Base-by-base conservation (phyloP, 208 protist genomes). In the Crithidia acanthocephali region DNA sequence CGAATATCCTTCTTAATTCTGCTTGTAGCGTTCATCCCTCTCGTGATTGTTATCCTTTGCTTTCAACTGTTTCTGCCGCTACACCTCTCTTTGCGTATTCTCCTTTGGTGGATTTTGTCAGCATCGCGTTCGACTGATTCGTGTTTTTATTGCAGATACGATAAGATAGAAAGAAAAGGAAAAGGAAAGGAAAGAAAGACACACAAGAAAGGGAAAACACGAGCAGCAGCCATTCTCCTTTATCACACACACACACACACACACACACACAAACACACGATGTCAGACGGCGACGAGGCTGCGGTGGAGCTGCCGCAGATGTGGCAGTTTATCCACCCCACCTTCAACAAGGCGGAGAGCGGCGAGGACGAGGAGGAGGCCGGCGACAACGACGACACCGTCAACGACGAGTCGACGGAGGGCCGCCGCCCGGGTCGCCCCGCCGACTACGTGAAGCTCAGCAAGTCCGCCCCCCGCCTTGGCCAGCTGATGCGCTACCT, bases 271-370 rank as follows among this genome's bases (percentile, higher is more conserved):
- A 40, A 22, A 42, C 37, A 42, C 6, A 42, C 6, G 37, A 87
- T 92, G 83, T 91, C 85, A 5, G 85, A 88, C 72, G 79, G 79
- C 62, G 87, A 77, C 28, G 80, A 91, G 20, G 68, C 79, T 28
- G 68, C 61, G 10, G 71, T 82, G 77, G 83, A 91, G 78, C 75
- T 92, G 35, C 86, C 90, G 15, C 77, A 77, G 68, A 69, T 95
- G 40, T 95, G 90, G 90, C 83, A 93, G 76, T 87, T 83, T 59
- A 85, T 95, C 23, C 90, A 93, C 68, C 90, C 90, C 5, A 58
- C 62, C 40, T 85, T 86, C 74, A 79, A 79, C 62, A 52, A 66
- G 8, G 47, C 48, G 2, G 73, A 80, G 20, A 72, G 58, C 47
- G 77, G 58, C 9, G 80, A 81, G 3, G 85, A 87, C 7, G 82